Evolutionary conservation across 2,329 filamentous ascomycete species (phyloP).

Genomic region (Ambrosiella cleistominuta): DNA sequence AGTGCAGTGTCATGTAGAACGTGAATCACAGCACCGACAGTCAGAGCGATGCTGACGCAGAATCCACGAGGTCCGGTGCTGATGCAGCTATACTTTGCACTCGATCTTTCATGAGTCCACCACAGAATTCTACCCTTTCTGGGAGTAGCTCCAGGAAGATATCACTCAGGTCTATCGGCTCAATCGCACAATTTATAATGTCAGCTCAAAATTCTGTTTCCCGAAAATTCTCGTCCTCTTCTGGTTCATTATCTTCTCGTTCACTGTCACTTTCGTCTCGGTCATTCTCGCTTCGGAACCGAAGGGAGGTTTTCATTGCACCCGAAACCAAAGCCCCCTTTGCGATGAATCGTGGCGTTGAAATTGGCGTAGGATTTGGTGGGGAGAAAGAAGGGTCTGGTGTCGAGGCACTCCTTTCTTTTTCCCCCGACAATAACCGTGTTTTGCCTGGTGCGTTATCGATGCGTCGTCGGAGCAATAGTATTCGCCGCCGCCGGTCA

Average conservation of each 20-base stretch:
- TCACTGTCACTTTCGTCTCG: neutral
- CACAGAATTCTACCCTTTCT: neutral
- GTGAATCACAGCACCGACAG: conserved; percentile 8
- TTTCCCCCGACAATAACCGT: neutral
- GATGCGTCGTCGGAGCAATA: neutral
- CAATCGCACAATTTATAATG: neutral
- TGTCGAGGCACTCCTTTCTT: neutral
- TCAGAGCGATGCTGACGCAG: neutral
- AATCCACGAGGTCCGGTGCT: neutral
- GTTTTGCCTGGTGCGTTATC: neutral
- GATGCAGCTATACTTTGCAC: too few species aligned
- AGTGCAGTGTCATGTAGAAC: conserved; percentile 13
- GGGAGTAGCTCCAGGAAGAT: neutral
- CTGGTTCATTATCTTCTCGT: neutral
- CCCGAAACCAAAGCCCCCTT: neutral
- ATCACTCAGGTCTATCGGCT: neutral
- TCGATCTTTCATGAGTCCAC: neutral
- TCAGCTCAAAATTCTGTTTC: neutral
- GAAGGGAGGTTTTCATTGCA: neutral
- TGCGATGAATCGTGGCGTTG: neutral
- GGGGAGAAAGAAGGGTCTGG: neutral
- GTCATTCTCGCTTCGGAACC: neutral
- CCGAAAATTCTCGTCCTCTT: neutral
- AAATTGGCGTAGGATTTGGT: neutral
- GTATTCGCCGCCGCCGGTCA: neutral